A percentile compares a stretch with the other conserved stretches of the same genome.
These are phyloP conservation scores for Bipolaris oryzae DNA, from an alignment of 2,329 filamentous ascomycete species.

Conservation along the genomic window DNA sequence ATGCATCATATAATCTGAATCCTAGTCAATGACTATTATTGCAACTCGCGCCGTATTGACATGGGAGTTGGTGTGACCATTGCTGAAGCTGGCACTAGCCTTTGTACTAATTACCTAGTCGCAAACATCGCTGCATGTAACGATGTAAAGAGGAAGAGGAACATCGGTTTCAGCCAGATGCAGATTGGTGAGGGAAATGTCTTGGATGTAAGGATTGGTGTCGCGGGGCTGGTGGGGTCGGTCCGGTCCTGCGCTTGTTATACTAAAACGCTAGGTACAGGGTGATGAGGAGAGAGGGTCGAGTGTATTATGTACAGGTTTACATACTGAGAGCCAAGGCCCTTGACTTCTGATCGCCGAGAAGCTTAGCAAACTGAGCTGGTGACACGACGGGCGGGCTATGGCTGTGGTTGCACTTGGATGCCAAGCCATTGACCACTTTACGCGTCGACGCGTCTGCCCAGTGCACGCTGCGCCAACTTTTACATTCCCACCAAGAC, in stretches of 20 bases:
- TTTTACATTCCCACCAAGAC: constrained; percentile 9
- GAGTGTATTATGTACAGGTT: background rate
- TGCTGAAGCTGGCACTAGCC: too few species aligned
- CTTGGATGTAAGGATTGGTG: background rate
- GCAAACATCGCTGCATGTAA: background rate
- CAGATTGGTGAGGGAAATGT: background rate
- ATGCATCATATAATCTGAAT: too few species aligned
- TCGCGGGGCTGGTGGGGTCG: background rate
- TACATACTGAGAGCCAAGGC: background rate
- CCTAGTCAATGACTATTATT: background rate
- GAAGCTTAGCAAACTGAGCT: background rate
- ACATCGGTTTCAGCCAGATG: background rate
- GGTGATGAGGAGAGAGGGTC: background rate
- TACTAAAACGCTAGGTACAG: background rate
- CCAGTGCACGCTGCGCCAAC: constrained; percentile 13
- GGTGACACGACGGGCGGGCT: background rate
- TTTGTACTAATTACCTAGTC: background rate
- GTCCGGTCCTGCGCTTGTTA: background rate
- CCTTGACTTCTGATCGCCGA: too few species aligned
- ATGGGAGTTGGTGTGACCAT: too few species aligned
- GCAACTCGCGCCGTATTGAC: too few species aligned
- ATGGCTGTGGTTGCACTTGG: constrained; percentile 2
- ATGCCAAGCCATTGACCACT: constrained; percentile 32
- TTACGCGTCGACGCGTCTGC: constrained; percentile 43
- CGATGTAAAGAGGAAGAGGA: background rate